Conservation (phyloP, 257 asterid species). For the Fraxinus quadrangulata region DNA sequence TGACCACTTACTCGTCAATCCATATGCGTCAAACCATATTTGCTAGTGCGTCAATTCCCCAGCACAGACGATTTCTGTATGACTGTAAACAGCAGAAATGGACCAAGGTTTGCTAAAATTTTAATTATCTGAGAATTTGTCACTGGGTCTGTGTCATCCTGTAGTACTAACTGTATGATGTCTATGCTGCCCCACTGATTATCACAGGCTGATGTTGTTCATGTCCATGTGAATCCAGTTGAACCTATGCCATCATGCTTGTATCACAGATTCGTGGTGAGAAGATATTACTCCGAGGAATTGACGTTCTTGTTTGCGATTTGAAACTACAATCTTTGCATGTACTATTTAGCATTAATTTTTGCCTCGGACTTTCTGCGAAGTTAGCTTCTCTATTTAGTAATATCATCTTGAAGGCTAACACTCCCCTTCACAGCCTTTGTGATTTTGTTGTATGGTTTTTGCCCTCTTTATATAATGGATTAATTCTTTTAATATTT, state of each 20-base stretch:
- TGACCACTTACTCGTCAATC: conserved; percentile 78
- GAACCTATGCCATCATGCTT: conserved; percentile 90
- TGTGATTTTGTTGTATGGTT: conserved; percentile 8
- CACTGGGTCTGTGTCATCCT: conserved; percentile 13
- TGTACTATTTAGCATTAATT: background rate
- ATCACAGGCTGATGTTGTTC: conserved; percentile 72
- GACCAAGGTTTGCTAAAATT: conserved; percentile 68
- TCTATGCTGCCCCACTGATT: conserved; percentile 29
- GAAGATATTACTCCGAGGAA: conserved; percentile 27
- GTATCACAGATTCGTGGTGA: conserved; percentile 85
- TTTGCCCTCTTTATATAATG: conserved; percentile 10
- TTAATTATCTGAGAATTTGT: conserved; percentile 12
- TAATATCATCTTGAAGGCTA: background rate
- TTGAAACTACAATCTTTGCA: conserved; percentile 1
- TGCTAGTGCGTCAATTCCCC: conserved; percentile 96
- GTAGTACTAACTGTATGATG: conserved; percentile 23
- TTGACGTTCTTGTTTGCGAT: background rate
- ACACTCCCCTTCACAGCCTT: background rate
- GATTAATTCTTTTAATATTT: conserved; percentile 19
- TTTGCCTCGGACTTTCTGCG: background rate
- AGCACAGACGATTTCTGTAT: conserved; percentile 74
- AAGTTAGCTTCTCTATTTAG: conserved; percentile 17
- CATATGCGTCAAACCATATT: conserved; percentile 76
- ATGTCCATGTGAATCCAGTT: conserved; percentile 76
- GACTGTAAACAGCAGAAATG: conserved; percentile 92